Percentiles rank a stretch among this genome's conserved stretches.
These are phyloP conservation scores for Pleurotus sapidus DNA, from an alignment of 768 basidiomycete species.

Conservation along the genomic window DNA sequence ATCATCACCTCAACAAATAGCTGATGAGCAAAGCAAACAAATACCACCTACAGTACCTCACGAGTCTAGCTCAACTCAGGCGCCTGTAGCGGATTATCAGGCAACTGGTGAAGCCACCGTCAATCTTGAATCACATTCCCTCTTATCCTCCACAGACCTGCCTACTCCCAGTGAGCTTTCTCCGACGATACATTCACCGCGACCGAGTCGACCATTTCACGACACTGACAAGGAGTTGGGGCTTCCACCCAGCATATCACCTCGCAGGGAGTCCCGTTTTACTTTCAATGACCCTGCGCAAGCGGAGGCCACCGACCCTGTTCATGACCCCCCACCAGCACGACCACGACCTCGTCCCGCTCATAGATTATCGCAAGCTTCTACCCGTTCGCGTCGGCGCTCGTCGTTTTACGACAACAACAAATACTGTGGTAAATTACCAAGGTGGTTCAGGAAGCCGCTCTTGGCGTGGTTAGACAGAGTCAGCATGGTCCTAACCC, in stretches of 20 bases:
- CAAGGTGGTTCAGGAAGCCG: constrained; percentile 54
- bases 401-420: constrained; percentile 44
- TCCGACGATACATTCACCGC: not conserved
- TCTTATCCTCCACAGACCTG: constrained; percentile 20
- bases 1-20: not conserved
- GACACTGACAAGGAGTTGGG: constrained; percentile 5
- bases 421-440: constrained; percentile 41
- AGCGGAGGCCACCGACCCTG: constrained; percentile 11
- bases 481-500: constrained; percentile 65
- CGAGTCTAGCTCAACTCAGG: constrained; percentile 3
- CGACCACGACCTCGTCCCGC: not conserved
- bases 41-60: not conserved
- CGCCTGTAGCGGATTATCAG: constrained; percentile 27
- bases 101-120: constrained; percentile 27
- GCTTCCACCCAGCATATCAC: constrained; percentile 1
- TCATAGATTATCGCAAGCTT: constrained; percentile 1
- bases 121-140: constrained; percentile 25
- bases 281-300: constrained; percentile 12
- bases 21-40: not conserved
- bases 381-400: constrained; percentile 18
- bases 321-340: not conserved
- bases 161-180: constrained; percentile 16
- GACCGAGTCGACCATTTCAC: not conserved
- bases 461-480: constrained; percentile 68
- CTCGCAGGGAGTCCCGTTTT: constrained; percentile 1